Evolutionary conservation across 2,329 filamentous ascomycete genomes (phyloP), one percentile per base, ranked within the genome.

Genomic region (Periconia macrospinosa): DNA sequence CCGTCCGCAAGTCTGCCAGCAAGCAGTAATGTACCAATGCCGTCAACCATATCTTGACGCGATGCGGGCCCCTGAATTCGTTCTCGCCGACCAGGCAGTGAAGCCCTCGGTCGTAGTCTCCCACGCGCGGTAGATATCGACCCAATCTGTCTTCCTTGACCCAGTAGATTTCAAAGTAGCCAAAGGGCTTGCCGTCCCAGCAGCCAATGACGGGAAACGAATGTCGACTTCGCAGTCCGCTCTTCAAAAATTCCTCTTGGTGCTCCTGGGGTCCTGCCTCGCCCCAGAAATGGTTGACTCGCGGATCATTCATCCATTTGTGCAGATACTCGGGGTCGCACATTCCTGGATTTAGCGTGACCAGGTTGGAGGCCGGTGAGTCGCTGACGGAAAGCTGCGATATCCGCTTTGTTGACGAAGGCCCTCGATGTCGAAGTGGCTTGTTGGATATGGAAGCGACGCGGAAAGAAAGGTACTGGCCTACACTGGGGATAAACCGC

Each of bases 131-230:
- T 0, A 95, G 74, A 59, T 91, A 81, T 45, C 81, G 83, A 0
- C 90, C 91, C 1, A 99, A 72, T 0, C 80, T 77, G 67, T 97
- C 94, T 70, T 99, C 94, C 67, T 96, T 96, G 3, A 94, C 91
- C 93, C 94, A 99, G 76, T 99, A 99, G 33, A 99, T 83, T 77
- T 99, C 94, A 70, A 99, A 97, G 71, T 95, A 99, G 0, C 92
- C 94, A 76, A 97, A 99, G 0, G 93, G 93, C 55, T 93, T 88
- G 11, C 91, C 92, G 63, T 97, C 91, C 90, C 93, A 99, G 70
- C 92, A 87, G 1, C 90, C 94, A 56, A 97, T 93, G 0, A 88
- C 91, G 0, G 94, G 94, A 73, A 97, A 96, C 9, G 87, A 91
- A 73, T 97, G 89, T 17, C 81, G 80, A 18, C 82, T 86, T 13